A percentile compares a stretch with the other conserved stretches of the same genome.
Evolutionary conservation across 2,329 filamentous ascomycete species (phyloP).

Genomic region (Claviceps arundinis): DNA sequence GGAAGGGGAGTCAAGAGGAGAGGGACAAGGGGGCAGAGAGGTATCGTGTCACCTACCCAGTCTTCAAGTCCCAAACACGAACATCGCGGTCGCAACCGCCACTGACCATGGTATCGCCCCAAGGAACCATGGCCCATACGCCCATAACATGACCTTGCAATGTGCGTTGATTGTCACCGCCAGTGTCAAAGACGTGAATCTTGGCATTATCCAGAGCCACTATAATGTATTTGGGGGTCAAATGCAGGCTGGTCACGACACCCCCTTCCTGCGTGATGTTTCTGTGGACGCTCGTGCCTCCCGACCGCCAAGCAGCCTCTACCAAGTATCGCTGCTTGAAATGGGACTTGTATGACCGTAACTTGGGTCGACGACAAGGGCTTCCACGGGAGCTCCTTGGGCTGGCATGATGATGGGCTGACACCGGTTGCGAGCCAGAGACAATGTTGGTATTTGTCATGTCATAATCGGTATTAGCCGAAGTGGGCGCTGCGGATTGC

Average conservation of each 20-base stretch:
- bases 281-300: slow-evolving; percentile 67
- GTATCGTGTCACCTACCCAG: slow-evolving; percentile 50
- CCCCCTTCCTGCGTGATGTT: slow-evolving; percentile 95
- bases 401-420: slow-evolving; percentile 21
- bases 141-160: slow-evolving; percentile 96
- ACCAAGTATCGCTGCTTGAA: slow-evolving; percentile 97
- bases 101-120: slow-evolving; percentile 88
- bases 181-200: slow-evolving; percentile 93
- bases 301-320: slow-evolving; percentile 90
- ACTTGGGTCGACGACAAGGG: slow-evolving; percentile 38
- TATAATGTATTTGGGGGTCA: slow-evolving; percentile 93
- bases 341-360: slow-evolving; percentile 83
- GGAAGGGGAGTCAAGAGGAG: no score
- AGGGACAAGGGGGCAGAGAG: neutral
- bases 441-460: slow-evolving; percentile 27
- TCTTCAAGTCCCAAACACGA: slow-evolving; percentile 89
- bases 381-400: slow-evolving; percentile 44
- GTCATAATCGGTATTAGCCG: slow-evolving; percentile 23
- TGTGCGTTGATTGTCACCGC: slow-evolving; percentile 77
- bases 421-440: slow-evolving; percentile 28
- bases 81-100: slow-evolving; percentile 96
- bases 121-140: slow-evolving; percentile 98
- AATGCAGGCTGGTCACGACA: slow-evolving; percentile 87
- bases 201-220: slow-evolving; percentile 96
- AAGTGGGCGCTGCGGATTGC: slow-evolving; percentile 17